Base-by-base conservation (phyloP, 2,329 filamentous ascomycete species). In the Hypoxylon sp. region DNA sequence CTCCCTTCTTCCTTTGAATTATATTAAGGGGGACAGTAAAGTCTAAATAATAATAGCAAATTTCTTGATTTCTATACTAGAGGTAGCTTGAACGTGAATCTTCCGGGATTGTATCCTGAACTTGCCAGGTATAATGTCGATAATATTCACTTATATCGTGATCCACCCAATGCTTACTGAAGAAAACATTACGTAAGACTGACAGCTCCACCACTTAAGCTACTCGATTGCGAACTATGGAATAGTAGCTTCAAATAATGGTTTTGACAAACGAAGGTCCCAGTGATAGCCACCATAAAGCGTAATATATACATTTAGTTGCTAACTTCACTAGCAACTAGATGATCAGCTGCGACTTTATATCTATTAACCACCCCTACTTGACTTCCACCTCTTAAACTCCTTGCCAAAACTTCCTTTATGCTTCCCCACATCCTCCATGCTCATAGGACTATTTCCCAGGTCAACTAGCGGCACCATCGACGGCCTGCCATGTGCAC, bases 401-500 rank as follows among this genome's bases (percentile, higher is more conserved):
- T 63, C 71, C 25, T 61, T 53, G 7, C 70, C 61, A 71, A 75
- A 76, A 14, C 58, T 65, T 1, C 48, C 51, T 4, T 37, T 39
- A 48, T 54, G 37, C 6, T 63, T 60, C 39, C 47, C 23, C 27
- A 59, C 21, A 21, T 64, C 52, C 5, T 7, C 21, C 11, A 30
- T 21, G 21, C 16, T 45, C 47, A 69, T 55, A 14, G 55, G 56
- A 39, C 50, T 48, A 39, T 63, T 52, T 0, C 82, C 82, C 29
- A 89, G 64, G 65, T 88, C 83, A 3, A 89, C 76, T n/a, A 91
- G 65, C 1, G 89, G 89, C 5, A 86, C 84, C 84, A 91, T 86
- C 32, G 86, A 88, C 1, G 88, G 88, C 56, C 89, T 82, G 0
- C 93, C 93, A 81, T 96, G 93, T 0, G 93, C 93, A 77, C 93